Conservation (phyloP, 2,329 filamentous ascomycete species). For the Fusarium chuoi region DNA sequence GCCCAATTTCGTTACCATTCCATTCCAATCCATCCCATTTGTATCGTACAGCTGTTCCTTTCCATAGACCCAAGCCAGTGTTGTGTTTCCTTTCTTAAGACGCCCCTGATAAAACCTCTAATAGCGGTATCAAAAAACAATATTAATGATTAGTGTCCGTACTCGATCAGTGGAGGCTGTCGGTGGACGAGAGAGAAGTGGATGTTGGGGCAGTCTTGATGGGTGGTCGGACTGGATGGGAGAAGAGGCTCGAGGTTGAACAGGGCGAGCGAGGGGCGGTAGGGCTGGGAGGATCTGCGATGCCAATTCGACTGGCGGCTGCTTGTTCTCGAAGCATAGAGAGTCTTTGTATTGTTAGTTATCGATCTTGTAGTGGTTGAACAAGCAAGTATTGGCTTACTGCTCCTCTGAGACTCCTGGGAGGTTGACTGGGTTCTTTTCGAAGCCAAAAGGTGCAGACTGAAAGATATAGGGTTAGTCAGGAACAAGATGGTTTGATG, state of each 20-base stretch:
- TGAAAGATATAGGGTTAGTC: slow-evolving; percentile 48
- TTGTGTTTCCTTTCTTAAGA: slow-evolving; percentile 20
- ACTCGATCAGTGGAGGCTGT: slow-evolving; percentile 33
- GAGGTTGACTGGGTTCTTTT: slow-evolving; percentile 62
- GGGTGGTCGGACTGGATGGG: slow-evolving; percentile 36
- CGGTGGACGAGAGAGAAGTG: slow-evolving; percentile 39
- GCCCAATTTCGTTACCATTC: slow-evolving; percentile 6
- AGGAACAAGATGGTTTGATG: neutral
- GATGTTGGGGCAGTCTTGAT: slow-evolving; percentile 35
- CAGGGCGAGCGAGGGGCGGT: slow-evolving; percentile 38
- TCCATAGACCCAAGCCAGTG: slow-evolving; percentile 13
- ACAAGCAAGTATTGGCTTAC: slow-evolving; percentile 54
- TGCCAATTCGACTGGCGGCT: slow-evolving; percentile 59
- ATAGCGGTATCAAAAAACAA: slow-evolving; percentile 8
- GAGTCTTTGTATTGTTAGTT: slow-evolving; percentile 52
- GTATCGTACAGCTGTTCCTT: slow-evolving; percentile 25
- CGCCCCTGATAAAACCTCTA: slow-evolving; percentile 14
- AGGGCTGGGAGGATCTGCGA: slow-evolving; percentile 50
- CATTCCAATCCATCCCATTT: neutral
- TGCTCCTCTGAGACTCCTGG: slow-evolving; percentile 69
- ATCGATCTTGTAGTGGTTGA: neutral
- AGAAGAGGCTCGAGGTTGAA: slow-evolving; percentile 42
- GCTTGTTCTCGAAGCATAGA: slow-evolving; percentile 63
- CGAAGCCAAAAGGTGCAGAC: slow-evolving; percentile 70
- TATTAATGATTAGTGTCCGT: neutral